Percentiles rank a stretch among this genome's conserved stretches.
Evolutionary conservation across 2,329 filamentous ascomycete genomes (phyloP).

Genomic region (Emergomyces africanus): DNA sequence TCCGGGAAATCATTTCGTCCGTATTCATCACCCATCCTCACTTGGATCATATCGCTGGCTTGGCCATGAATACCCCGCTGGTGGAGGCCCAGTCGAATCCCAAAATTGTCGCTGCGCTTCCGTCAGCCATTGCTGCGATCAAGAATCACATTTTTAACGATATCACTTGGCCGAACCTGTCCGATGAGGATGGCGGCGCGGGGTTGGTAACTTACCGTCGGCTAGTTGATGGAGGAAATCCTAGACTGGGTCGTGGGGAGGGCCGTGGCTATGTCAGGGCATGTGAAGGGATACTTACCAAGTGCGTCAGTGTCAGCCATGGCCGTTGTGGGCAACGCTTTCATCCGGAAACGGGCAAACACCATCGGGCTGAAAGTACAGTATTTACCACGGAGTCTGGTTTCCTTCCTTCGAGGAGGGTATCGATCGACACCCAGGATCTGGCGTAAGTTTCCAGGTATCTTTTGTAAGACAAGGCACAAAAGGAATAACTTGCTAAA

Average conservation of each 20-base stretch:
- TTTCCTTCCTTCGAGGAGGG: conserved; percentile 29
- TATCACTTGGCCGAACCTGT: conserved; percentile 92
- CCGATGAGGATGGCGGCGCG: conserved; percentile 88
- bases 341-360: conserved; percentile 31
- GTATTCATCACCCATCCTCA: conserved; percentile 97
- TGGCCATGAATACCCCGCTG: conserved; percentile 86
- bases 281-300: conserved; percentile 77
- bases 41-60: conserved; percentile 81
- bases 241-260: conserved; percentile 67
- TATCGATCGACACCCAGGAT: conserved; percentile 22
- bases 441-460: conserved; percentile 16
- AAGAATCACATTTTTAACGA: conserved; percentile 97
- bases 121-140: conserved; percentile 80
- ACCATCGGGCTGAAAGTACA: conserved; percentile 44
- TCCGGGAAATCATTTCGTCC: conserved; percentile 66
- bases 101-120: conserved; percentile 75
- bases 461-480: not conserved
- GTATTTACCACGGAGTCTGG: conserved; percentile 35
- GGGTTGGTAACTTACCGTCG: conserved; percentile 85
- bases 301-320: conserved; percentile 77
- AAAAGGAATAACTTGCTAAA: not conserved
- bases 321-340: conserved; percentile 73
- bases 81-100: conserved; percentile 63
- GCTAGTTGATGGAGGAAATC: conserved; percentile 77
- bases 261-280: conserved; percentile 76